Conservation (phyloP, 2,329 filamentous ascomycete genomes). For the Aureobasidium sp. region DNA sequence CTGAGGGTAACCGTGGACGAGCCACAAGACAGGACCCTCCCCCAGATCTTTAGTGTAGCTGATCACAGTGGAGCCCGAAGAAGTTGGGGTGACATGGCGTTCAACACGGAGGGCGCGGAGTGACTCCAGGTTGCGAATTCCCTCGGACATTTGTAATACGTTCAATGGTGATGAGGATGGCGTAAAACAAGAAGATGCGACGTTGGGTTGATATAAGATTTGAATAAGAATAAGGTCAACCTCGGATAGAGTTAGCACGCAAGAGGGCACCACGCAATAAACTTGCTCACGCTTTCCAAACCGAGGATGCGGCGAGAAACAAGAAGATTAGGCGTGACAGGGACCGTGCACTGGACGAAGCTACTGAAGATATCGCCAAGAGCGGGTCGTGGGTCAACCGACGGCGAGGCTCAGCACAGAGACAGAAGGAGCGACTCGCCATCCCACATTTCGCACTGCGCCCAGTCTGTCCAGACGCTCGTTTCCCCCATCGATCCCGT, state of each 20-base stretch:
- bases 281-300: background rate
- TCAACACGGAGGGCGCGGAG: constrained; percentile 21
- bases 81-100: constrained; percentile 20
- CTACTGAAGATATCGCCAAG: background rate
- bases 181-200: too few species aligned
- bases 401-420: background rate
- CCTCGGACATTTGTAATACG: background rate
- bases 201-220: background rate
- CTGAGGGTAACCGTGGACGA: constrained; percentile 41
- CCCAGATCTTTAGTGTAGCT: constrained; percentile 26
- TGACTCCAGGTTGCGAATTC: constrained; percentile 15
- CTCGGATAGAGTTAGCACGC: background rate
- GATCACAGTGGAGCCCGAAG: constrained; percentile 22
- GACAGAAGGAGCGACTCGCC: constrained; percentile 1
- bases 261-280: background rate
- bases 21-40: constrained; percentile 29
- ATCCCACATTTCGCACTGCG: background rate
- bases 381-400: background rate
- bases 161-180: too few species aligned
- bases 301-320: background rate
- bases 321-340: background rate
- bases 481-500: too few species aligned
- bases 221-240: background rate
- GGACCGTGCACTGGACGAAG: background rate
- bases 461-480: background rate